Base-by-base conservation (phyloP, 2,329 filamentous ascomycete species). In the Berkeleyomyces basicola region DNA sequence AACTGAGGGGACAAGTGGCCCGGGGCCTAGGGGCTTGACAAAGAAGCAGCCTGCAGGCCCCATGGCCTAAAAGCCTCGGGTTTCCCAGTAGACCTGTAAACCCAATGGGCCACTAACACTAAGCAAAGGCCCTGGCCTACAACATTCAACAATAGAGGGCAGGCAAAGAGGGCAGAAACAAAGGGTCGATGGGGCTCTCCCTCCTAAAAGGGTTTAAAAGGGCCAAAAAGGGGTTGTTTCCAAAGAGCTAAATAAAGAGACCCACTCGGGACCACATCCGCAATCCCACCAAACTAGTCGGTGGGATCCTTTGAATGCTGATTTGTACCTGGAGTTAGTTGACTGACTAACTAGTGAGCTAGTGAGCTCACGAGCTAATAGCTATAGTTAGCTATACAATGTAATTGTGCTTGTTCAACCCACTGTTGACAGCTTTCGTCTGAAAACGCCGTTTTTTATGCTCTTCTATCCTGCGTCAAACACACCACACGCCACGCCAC, bases 391-490 rank as follows among this genome's bases (percentile, higher is more conserved):
- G 23, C 2, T 23, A 2, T 23, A 23, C 23, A 23, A 23, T 23
- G 23, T 23, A 23, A 23, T 23, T 23, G 23, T 23, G 23, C 23
- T 23, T 23, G 23, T 23, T 23, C 23, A 23, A 23, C 40, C 40
- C 40, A 51, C 36, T 49, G 14, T 60, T 60, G 58, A 60, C 58
- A 60, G 58, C 58, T 60, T 60, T 60, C 58, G 44, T 60, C 58
- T 60, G 58, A 60, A 60, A 49, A 44, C 16, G 7, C 57, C 1
- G 57, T 58, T 36, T 55, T 37, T 55, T 55, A 55, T 55, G 49
- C 36, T 14, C 33, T 37, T n/a, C 33, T 55, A 23, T 23, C 23
- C 23, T 23, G 23, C 23, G 23, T 23, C 23, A n/a, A 11, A 14
- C 23, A 9, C 10, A 6, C 33, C 47, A 31, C 47, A 31, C 10